Evolutionary conservation across 139 green algal species (phyloP).

Genomic region (Eudorina sp.): DNA sequence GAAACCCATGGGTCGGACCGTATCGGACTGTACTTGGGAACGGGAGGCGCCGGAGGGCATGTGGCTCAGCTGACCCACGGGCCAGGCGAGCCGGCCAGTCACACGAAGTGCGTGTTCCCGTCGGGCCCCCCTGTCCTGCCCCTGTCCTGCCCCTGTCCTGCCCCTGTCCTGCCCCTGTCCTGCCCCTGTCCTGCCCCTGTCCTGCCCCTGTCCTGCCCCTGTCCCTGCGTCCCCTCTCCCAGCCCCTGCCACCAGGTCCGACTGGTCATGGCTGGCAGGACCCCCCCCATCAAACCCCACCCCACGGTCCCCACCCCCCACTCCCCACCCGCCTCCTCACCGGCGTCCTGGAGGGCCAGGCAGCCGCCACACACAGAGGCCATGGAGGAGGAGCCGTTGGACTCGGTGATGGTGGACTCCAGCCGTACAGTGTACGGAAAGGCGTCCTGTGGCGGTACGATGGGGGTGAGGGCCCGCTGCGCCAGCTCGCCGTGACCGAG

Average conservation of each 20-base stretch:
- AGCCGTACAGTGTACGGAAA: constrained; percentile 91
- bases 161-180: too few species aligned
- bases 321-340: constrained; percentile 49
- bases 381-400: constrained; percentile 97
- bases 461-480: constrained; percentile 86
- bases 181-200: too few species aligned
- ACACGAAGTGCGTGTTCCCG: too few species aligned
- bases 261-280: background rate
- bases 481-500: constrained; percentile 93
- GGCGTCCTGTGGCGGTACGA: constrained; percentile 75
- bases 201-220: too few species aligned
- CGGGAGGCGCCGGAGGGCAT: too few species aligned
- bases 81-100: too few species aligned
- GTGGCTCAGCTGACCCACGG: too few species aligned
- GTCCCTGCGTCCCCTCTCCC: too few species aligned
- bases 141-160: too few species aligned
- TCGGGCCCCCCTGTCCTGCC: too few species aligned
- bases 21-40: too few species aligned
- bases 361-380: constrained; percentile 96
- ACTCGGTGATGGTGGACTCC: constrained; percentile 97
- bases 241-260: background rate
- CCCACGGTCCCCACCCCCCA: background rate
- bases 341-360: constrained; percentile 93
- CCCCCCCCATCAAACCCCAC: background rate
- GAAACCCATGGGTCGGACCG: background rate